Conservation (phyloP, 108 stramenopile genomes). For the Nannochloropsis salina region DNA sequence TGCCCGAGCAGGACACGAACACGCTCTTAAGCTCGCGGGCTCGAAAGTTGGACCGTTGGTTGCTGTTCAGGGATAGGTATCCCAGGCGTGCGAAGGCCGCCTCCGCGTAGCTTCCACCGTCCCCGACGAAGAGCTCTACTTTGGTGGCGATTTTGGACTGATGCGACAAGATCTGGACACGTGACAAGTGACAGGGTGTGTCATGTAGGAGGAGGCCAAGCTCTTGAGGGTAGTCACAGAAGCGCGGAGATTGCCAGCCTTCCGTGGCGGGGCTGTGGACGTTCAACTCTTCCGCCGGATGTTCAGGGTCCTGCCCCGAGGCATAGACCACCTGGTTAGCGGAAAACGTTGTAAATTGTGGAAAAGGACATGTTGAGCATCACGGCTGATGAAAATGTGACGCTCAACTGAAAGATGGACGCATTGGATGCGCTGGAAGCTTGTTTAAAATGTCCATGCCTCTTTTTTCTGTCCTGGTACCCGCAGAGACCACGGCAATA, state of each 20-base stretch:
- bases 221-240: constrained; percentile 59
- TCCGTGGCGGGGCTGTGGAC: constrained; percentile 53
- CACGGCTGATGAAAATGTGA: too few species aligned
- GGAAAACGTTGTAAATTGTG: background rate
- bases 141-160: constrained; percentile 59
- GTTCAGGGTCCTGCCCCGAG: constrained; percentile 60
- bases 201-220: constrained; percentile 40
- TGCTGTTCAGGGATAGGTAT: constrained; percentile 54
- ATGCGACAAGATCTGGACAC: constrained; percentile 59
- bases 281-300: constrained; percentile 58
- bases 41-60: constrained; percentile 56
- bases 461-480: too few species aligned
- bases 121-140: constrained; percentile 58
- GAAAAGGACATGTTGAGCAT: background rate
- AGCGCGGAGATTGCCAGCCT: constrained; percentile 61
- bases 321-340: constrained; percentile 48
- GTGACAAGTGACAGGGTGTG: constrained; percentile 16
- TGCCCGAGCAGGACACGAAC: constrained; percentile 50
- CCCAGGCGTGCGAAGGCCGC: constrained; percentile 53
- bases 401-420: too few species aligned
- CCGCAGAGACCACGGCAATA: too few species aligned
- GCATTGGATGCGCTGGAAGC: too few species aligned
- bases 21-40: constrained; percentile 63
- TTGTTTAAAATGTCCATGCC: too few species aligned
- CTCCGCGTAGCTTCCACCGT: constrained; percentile 43